Evolutionary conservation across 1,139 yeast species (phyloP), one percentile per base, ranked within the genome.

Genomic region (Lodderomyces metapsilosis): DNA sequence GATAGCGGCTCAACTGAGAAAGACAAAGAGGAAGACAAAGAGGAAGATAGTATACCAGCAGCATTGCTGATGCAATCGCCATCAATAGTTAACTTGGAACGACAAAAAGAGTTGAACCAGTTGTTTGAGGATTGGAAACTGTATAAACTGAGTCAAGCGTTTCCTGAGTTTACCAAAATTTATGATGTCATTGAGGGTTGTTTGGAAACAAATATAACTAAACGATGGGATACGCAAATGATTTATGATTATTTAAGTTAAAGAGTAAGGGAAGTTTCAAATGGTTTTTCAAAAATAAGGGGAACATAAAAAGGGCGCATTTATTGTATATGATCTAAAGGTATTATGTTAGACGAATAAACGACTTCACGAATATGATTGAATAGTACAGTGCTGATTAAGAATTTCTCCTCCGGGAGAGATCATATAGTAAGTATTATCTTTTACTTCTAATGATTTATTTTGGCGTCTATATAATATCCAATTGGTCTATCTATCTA

Each of bases 171-270:
- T 45, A 45, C 47, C 39, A 59, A 69, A 54, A 49, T 80, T 25
- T 61, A 62, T 39, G 67, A 73, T n/a, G 61, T 78, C 7, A 68
- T 83, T 3, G 53, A 58, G 30, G 84, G 84, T 16, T 81, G 88
- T 50, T 64, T 84, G 51, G 74, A 71, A 22, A 62, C 60, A 42
- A 75, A 82, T 50, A 66, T 76, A 33, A 72, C 74, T 15, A 63
- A 68, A 43, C 64, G 91, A 42, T 68, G 78, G 67, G 76, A 68
- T 49, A 64, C 80, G 43, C 67, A 69, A 32, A 62, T 58, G 56
- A 59, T 75, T 31, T 18, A 46, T 28, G 47, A 49, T 32, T 37
- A 37, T 22, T 28, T 43, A 20, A 38, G 25, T 6, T 10, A n/a
- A 25, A 15, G 21, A 24, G 27, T n/a, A 25, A 25, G 4, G 16